Percentiles rank a stretch among this genome's conserved stretches.
Conservation (phyloP, 192 early-diverging fungal species). For the Gigaspora rosea region DNA sequence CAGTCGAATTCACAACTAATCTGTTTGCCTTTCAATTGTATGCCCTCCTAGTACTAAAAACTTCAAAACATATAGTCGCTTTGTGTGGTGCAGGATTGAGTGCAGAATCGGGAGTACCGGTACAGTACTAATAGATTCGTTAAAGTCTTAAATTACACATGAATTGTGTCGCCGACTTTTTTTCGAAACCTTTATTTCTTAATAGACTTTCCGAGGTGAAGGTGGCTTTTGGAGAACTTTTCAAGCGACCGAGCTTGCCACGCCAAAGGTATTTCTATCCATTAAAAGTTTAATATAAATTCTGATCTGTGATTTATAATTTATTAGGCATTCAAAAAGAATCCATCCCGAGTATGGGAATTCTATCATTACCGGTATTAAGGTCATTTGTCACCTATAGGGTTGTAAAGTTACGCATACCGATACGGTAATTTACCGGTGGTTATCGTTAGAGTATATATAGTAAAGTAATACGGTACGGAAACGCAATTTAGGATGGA, state of each 20-base stretch:
- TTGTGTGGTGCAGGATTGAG: conserved; percentile 27
- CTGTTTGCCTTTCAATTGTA: background rate
- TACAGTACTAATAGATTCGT: background rate
- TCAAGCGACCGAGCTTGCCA: conserved; percentile 15
- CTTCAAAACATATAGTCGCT: conserved; percentile 21
- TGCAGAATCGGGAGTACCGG: conserved; percentile 28
- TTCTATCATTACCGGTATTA: conserved; percentile 35
- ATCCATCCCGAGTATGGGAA: conserved; percentile 33
- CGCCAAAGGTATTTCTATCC: background rate
- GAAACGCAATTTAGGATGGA: no score
- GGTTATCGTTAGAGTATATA: no score
- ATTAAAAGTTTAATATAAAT: background rate
- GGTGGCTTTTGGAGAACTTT: conserved; percentile 21
- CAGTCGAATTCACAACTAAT: background rate
- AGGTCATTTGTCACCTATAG: no score
- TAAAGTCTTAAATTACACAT: background rate
- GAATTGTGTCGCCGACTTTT: background rate
- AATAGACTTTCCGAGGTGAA: conserved; percentile 30
- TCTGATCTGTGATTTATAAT: background rate
- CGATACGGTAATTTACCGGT: no score
- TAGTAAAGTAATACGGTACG: no score
- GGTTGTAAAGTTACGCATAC: no score
- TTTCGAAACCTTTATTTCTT: background rate
- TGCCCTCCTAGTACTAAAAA: background rate
- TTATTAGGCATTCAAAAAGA: conserved; percentile 24